Evolutionary conservation across 2,329 filamentous ascomycete species (phyloP).

Genomic region (Penicillium sp.): DNA sequence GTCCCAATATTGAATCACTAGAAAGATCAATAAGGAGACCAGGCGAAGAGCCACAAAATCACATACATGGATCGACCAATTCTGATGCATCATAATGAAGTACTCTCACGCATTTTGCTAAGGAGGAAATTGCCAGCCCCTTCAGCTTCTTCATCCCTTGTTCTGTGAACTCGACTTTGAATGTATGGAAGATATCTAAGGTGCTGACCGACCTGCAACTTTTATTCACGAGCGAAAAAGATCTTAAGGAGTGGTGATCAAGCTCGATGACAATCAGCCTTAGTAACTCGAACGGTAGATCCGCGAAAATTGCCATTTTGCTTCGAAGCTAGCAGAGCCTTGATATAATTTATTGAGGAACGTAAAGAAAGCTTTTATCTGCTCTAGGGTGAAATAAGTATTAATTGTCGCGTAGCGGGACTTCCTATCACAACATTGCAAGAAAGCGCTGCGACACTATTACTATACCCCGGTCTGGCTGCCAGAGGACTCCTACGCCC

Average conservation of each 20-base stretch:
- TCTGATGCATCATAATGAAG: not conserved
- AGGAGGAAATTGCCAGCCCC: not conserved
- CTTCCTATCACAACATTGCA: not conserved
- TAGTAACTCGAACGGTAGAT: not conserved
- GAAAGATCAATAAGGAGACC: not conserved
- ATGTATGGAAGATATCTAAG: not conserved
- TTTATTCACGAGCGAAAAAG: not conserved
- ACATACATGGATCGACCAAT: not conserved
- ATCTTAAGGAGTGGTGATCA: not conserved
- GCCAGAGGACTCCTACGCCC: too few species aligned
- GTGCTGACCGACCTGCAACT: not conserved
- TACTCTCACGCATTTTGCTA: not conserved
- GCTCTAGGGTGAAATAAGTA: not conserved
- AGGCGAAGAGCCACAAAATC: not conserved
- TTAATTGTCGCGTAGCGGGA: not conserved
- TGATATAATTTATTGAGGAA: not conserved
- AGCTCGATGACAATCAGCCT: not conserved
- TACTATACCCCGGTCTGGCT: not conserved
- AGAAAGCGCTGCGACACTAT: not conserved
- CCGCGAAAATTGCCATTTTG: not conserved
- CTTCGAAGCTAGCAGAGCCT: not conserved
- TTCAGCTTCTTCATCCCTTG: not conserved
- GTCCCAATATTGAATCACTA: not conserved
- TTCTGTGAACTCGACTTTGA: not conserved
- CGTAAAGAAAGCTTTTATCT: not conserved